A percentile compares a stretch with the other conserved stretches of the same genome.
Conservation (phyloP, 345 rosid genomes). For the Psidium friedrichsthalianum region DNA sequence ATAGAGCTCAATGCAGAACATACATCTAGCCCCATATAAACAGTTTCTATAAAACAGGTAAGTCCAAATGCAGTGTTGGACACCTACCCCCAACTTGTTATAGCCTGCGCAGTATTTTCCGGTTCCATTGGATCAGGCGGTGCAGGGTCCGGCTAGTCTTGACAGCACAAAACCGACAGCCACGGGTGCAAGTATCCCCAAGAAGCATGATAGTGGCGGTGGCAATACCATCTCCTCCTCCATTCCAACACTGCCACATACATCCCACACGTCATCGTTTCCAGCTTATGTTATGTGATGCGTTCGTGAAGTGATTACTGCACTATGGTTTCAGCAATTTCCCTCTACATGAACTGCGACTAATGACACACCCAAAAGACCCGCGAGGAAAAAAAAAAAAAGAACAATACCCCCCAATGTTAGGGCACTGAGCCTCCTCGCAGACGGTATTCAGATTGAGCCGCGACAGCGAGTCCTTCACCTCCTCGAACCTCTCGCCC, state of each 20-base stretch:
- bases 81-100: conserved; percentile 87
- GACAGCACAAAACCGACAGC: conserved; percentile 98
- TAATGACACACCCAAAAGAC: not conserved
- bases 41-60: not conserved
- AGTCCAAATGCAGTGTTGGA: not conserved
- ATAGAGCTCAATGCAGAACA: not conserved
- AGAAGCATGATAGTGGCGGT: conserved; percentile 96
- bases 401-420: conserved; percentile 61
- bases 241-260: conserved; percentile 82
- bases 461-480: conserved; percentile 60
- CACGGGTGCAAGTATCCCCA: conserved; percentile 97
- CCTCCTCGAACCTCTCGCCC: conserved; percentile 65
- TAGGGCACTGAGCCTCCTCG: conserved; percentile 97
- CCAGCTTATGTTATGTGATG: not conserved
- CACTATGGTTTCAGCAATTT: not conserved
- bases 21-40: not conserved
- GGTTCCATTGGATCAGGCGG: conserved; percentile 97
- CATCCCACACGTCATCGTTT: not conserved
- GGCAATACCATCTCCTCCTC: conserved; percentile 93
- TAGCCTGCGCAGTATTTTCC: conserved; percentile 78
- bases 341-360: not conserved
- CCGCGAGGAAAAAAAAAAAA: not conserved
- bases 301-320: not conserved
- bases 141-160: conserved; percentile 85
- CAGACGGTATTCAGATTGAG: conserved; percentile 89